A percentile compares a stretch with the other conserved stretches of the same genome.
These are phyloP conservation scores for Pichia sp. DNA, from an alignment of 1,139 yeast genomes.

Conservation along the genomic window DNA sequence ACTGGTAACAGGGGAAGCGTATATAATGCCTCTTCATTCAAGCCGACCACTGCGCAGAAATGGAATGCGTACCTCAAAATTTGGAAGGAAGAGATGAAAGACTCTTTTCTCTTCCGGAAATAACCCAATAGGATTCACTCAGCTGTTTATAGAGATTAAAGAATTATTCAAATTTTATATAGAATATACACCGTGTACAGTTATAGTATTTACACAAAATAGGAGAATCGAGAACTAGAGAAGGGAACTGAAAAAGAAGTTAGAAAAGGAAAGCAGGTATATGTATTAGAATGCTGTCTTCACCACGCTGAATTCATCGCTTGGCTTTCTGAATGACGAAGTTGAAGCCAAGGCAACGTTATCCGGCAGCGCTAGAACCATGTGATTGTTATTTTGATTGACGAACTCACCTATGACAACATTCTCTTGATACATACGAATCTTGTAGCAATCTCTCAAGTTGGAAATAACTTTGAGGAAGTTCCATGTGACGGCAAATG, in stretches of 20 bases:
- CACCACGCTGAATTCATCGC: conserved; percentile 35
- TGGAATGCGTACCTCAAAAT: conserved; percentile 58
- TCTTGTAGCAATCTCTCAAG: conserved; percentile 38
- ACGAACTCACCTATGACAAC: conserved; percentile 77
- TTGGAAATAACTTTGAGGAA: conserved; percentile 46
- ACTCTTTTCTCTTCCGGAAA: conserved; percentile 44
- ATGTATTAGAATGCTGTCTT: conserved; percentile 15
- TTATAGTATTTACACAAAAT: background rate
- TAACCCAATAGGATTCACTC: conserved; percentile 8
- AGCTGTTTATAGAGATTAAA: background rate
- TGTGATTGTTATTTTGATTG: conserved; percentile 66
- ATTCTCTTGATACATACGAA: conserved; percentile 57
- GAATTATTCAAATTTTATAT: background rate
- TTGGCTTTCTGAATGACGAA: conserved; percentile 54
- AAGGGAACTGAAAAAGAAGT: background rate
- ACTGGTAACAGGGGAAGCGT: background rate
- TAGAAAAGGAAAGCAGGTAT: background rate
- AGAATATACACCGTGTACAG: background rate
- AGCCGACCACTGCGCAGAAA: conserved; percentile 53
- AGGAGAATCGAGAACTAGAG: background rate
- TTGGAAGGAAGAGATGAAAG: conserved; percentile 60
- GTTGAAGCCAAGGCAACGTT: conserved; percentile 66
- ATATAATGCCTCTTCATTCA: conserved; percentile 8
- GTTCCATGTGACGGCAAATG: conserved; percentile 81
- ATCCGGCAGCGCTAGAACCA: conserved; percentile 64